phyloP scores from a whole-genome alignment of 371 early-diverging fungal genomes.

The Mucor piriformis region DNA sequence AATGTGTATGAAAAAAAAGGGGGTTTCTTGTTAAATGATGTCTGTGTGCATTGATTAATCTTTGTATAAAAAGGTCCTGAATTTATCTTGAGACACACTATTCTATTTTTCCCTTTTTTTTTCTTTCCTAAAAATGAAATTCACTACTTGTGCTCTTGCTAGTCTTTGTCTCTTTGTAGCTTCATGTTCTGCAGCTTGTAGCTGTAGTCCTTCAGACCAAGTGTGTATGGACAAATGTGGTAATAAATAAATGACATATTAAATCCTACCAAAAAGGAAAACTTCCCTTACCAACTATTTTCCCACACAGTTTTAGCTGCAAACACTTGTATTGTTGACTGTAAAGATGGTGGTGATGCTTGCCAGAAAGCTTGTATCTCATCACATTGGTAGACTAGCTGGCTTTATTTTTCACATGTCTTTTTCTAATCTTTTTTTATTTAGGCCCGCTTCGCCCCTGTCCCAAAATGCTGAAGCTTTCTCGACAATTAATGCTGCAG shows the following conservation, averaged over 20 bases:
- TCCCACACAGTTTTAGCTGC: slow-evolving; percentile 18
- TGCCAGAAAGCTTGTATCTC: slow-evolving; percentile 24
- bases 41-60: background rate
- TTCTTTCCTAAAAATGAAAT: slow-evolving; percentile 17
- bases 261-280: background rate
- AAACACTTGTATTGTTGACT: slow-evolving; percentile 24
- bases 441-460: slow-evolving; percentile 15
- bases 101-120: background rate
- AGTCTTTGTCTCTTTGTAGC: slow-evolving; percentile 21
- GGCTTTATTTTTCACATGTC: background rate
- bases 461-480: slow-evolving; percentile 5
- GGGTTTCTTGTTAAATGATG: background rate
- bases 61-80: background rate
- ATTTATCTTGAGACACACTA: too few species aligned
- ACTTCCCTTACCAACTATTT: background rate
- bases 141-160: slow-evolving; percentile 7
- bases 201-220: slow-evolving; percentile 25
- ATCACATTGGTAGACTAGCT: slow-evolving; percentile 16
- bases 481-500: background rate
- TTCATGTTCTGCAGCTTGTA: slow-evolving; percentile 25
- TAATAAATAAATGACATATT: slow-evolving; percentile 16
- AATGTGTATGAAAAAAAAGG: too few species aligned
- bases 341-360: slow-evolving; percentile 14
- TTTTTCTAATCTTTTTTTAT: too few species aligned
- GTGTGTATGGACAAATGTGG: slow-evolving; percentile 29